Base-by-base conservation (phyloP, 2,329 filamentous ascomycete genomes). In the Microsporum canis region DNA sequence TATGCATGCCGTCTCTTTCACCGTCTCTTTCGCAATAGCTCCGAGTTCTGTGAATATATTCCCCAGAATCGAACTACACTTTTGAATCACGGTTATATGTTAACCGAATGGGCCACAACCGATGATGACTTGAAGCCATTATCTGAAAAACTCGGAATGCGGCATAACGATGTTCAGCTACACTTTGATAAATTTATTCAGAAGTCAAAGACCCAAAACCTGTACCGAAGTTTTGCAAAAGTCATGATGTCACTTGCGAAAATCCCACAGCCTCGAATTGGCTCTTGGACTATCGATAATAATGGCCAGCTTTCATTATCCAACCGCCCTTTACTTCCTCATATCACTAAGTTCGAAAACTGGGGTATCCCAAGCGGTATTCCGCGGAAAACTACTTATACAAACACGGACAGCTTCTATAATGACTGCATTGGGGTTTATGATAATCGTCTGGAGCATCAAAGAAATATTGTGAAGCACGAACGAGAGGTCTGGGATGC, bases 361-460 rank as follows among this genome's bases (percentile, higher is more conserved):
- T 65, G 66, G 64, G 45, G 61, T 29, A 66, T 68, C 57, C 66
- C 66, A 41, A 63, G 61, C 27, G 62, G 62, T 58, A 70, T 69
- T 29, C 61, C 63, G 31, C 62, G 64, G 27, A 33, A 62, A 55
- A 63, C 57, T 33, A 70, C 67, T 45, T 70, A 67, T 53, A 61
- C 62, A 29, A 64, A 60, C 45, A 58, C 64, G 17, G 66, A 69
- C 45, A 63, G 63, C 51, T 67, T 66, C 58, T 63, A 66, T 47
- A 57, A 63, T 17, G 69, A 67, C 63, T 64, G 65, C 14, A 61
- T 70, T 39, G 62, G 49, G 38, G 62, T 51, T 29, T 65, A 69
- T 57, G 66, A 69, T 61, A 67, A 65, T 51, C 65, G 65, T n/a
- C 60, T 70, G 17, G 60, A 55, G 7, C 58, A 63, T 64, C 67